These are phyloP conservation scores for Cornus controversa DNA, from an alignment of 148 eudicot species.

Conservation along the genomic window DNA sequence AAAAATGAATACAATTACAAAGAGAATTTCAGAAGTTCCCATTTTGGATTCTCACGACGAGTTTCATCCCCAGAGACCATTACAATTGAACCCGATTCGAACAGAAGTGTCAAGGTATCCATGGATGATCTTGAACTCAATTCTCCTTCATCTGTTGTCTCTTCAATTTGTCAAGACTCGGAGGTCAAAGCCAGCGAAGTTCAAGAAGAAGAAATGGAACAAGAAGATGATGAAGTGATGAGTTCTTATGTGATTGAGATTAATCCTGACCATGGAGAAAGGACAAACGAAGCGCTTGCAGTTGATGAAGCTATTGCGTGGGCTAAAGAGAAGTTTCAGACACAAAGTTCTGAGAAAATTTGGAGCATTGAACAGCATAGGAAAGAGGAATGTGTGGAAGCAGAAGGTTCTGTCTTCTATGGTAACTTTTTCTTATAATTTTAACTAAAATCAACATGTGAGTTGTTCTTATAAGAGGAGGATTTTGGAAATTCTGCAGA, in stretches of 20 bases:
- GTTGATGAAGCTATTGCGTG: conserved; percentile 80
- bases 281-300: conserved; percentile 37
- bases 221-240: conserved; percentile 36
- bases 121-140: conserved; percentile 39
- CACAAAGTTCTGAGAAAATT: conserved; percentile 19
- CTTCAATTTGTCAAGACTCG: conserved; percentile 34
- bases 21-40: conserved; percentile 27
- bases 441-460: background rate
- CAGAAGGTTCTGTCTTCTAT: conserved; percentile 18
- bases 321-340: conserved; percentile 67
- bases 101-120: conserved; percentile 25
- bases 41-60: conserved; percentile 32
- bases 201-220: conserved; percentile 17
- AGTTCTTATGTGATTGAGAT: conserved; percentile 48
- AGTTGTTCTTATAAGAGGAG: background rate
- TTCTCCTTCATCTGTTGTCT: conserved; percentile 53
- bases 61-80: conserved; percentile 50
- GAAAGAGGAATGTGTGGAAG: conserved; percentile 12
- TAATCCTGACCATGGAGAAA: conserved; percentile 30
- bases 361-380: conserved; percentile 15
- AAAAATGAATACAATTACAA: conserved; percentile 24
- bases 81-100: conserved; percentile 26
- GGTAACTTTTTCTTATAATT: background rate
- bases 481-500: conserved; percentile 21
- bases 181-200: conserved; percentile 6